Conservation (phyloP, 2,329 filamentous ascomycete species). For the Fusarium setosum region DNA sequence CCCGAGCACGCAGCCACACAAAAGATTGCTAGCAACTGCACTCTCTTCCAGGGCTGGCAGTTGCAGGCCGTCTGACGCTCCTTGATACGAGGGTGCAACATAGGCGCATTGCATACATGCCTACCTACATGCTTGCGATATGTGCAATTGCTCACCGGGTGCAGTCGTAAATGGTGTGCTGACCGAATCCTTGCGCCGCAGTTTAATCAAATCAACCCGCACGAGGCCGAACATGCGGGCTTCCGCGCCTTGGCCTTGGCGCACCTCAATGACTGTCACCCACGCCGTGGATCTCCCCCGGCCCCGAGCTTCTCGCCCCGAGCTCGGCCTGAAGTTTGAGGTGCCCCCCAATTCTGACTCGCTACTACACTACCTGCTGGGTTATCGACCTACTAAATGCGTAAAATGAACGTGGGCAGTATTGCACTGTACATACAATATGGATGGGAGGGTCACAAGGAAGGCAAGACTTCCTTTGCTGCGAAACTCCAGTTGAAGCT, state of each 20-base stretch:
- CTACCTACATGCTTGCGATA: too few species aligned
- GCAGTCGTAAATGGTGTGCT: conserved; percentile 24
- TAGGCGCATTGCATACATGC: conserved; percentile 1
- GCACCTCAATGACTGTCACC: neutral
- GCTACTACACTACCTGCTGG: conserved; percentile 30
- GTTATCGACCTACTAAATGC: conserved; percentile 18
- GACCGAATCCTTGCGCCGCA: conserved; percentile 14
- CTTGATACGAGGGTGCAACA: conserved; percentile 26
- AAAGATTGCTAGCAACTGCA: conserved; percentile 8
- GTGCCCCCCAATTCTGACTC: conserved; percentile 37
- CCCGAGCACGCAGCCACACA: conserved; percentile 12
- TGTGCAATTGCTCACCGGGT: conserved; percentile 14
- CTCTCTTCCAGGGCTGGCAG: neutral
- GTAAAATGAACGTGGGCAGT: conserved; percentile 29
- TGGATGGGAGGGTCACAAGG: conserved; percentile 25
- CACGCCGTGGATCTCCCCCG: conserved; percentile 30
- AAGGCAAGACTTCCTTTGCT: conserved; percentile 10
- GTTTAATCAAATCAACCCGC: neutral
- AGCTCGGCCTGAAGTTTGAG: conserved; percentile 40
- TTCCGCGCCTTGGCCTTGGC: conserved; percentile 26
- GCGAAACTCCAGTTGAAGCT: conserved; percentile 35
- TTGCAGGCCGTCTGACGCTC: neutral
- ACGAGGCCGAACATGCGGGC: conserved; percentile 25
- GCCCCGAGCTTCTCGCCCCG: conserved; percentile 38
- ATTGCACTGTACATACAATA: neutral